Evolutionary conservation across 495 filamentous ascomycete genomes (phyloP).

Genomic region (Xylaria bambusicola): DNA sequence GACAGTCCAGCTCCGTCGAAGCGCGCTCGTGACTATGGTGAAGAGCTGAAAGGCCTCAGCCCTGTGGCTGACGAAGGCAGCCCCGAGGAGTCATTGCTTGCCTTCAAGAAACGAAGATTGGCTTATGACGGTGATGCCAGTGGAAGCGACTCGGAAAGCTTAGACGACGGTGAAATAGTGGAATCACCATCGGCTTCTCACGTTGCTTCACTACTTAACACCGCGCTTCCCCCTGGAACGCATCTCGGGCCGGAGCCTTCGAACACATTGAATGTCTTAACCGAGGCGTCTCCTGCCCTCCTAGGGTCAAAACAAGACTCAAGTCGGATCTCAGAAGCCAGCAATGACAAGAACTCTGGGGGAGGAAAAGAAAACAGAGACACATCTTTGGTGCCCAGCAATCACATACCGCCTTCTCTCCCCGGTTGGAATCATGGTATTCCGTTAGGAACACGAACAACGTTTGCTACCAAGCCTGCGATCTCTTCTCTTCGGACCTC

Average conservation of each 20-base stretch:
- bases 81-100: not conserved
- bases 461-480: slow-evolving; percentile 22
- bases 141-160: slow-evolving; percentile 17
- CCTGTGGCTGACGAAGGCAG: slow-evolving; percentile 25
- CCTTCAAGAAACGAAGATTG: slow-evolving; percentile 29
- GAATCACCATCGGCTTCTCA: slow-evolving; percentile 27
- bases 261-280: not conserved
- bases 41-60: slow-evolving; percentile 29
- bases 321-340: not conserved
- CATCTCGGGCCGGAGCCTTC: not conserved
- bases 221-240: not conserved
- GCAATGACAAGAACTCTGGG: no score
- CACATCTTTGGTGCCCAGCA: not conserved
- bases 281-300: not conserved
- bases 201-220: not conserved
- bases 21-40: slow-evolving; percentile 27
- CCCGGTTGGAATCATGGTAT: slow-evolving; percentile 44
- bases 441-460: slow-evolving; percentile 24
- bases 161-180: slow-evolving; percentile 41
- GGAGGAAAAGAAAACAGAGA: not conserved
- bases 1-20: slow-evolving; percentile 14
- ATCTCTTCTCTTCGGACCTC: slow-evolving; percentile 14
- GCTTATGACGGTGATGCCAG: not conserved
- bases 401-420: not conserved
- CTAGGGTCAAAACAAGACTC: not conserved